phyloP scores from a whole-genome alignment of 192 early-diverging fungal species.

The Backusella liffmaniae region DNA sequence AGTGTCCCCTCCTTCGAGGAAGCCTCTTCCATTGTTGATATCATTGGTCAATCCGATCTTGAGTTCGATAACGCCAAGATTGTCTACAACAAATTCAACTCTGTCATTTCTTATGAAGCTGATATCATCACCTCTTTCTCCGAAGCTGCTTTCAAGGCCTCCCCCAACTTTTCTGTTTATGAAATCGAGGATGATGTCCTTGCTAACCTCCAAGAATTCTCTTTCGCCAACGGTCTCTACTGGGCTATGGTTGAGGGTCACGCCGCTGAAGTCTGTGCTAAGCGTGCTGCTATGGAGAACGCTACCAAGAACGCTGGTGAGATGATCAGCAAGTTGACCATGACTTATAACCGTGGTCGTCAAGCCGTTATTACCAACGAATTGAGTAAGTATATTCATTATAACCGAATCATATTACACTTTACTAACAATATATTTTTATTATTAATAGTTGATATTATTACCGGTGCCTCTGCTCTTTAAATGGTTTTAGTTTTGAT shows the following conservation, averaged over 20 bases:
- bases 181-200: conserved; percentile 89
- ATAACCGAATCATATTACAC: too few species aligned
- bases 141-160: conserved; percentile 66
- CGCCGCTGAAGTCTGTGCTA: conserved; percentile 93
- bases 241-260: conserved; percentile 97
- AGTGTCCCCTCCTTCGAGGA: conserved; percentile 85
- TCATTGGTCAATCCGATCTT: conserved; percentile 62
- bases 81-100: conserved; percentile 93
- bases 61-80: conserved; percentile 74
- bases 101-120: conserved; percentile 93
- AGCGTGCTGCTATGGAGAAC: conserved; percentile 99
- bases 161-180: conserved; percentile 84
- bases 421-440: background rate
- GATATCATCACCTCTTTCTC: conserved; percentile 61
- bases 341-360: conserved; percentile 96
- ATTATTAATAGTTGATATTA: conserved; percentile 76
- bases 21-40: conserved; percentile 78
- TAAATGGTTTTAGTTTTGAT: conserved; percentile 41
- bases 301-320: conserved; percentile 99
- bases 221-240: conserved; percentile 91
- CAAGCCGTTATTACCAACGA: conserved; percentile 99
- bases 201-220: conserved; percentile 89
- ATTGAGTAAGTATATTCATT: conserved; percentile 49
- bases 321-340: conserved; percentile 94
- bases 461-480: conserved; percentile 93